These are phyloP conservation scores for Macroventuria anomochaeta DNA, from an alignment of 2,329 filamentous ascomycete species.

Conservation along the genomic window DNA sequence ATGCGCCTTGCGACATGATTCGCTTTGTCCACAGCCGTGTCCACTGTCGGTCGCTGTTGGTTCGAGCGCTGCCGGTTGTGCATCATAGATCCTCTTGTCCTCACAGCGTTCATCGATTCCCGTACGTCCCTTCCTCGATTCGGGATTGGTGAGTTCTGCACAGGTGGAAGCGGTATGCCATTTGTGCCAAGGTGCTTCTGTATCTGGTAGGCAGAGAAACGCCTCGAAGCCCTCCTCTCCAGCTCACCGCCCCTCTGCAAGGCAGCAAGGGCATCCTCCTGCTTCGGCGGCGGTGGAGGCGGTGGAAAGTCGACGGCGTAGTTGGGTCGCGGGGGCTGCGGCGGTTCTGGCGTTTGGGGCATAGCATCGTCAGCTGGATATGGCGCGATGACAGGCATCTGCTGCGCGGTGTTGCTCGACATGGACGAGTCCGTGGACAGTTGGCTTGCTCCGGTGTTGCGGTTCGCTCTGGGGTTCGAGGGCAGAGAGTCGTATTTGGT, in stretches of 20 bases:
- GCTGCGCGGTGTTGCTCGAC: constrained; percentile 79
- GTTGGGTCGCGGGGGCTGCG: constrained; percentile 48
- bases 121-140: constrained; percentile 84
- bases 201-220: constrained; percentile 97
- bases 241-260: constrained; percentile 91
- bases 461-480: constrained; percentile 43
- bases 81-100: constrained; percentile 63
- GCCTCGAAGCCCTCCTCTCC: constrained; percentile 86
- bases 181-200: constrained; percentile 89
- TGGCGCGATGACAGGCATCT: constrained; percentile 74
- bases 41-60: constrained; percentile 56
- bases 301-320: constrained; percentile 68
- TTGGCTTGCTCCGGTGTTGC: constrained; percentile 42
- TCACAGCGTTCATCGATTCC: constrained; percentile 80
- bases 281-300: constrained; percentile 79
- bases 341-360: constrained; percentile 46
- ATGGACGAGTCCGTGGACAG: constrained; percentile 62
- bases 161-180: constrained; percentile 81
- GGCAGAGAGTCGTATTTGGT: constrained; percentile 51
- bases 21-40: constrained; percentile 67
- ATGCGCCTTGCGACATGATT: constrained; percentile 59
- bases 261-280: constrained; percentile 88
- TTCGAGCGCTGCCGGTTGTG: constrained; percentile 60
- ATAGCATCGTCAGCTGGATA: constrained; percentile 69
- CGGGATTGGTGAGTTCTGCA: constrained; percentile 80